Conservation (phyloP, 2,329 filamentous ascomycete species). For the Setomelanomma holmii region DNA sequence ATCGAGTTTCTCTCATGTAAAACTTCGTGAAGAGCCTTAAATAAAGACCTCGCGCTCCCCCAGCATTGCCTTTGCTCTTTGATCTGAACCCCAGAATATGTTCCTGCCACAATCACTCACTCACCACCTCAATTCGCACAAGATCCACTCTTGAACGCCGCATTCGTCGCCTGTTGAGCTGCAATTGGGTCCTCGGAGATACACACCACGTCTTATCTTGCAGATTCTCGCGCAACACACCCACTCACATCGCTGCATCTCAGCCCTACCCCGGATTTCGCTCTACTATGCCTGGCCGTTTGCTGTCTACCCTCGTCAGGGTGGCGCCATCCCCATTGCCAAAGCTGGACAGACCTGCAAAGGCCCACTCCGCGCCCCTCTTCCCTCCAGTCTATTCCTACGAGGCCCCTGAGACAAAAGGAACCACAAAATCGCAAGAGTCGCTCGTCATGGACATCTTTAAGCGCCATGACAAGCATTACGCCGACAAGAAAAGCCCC, state of each 20-base stretch:
- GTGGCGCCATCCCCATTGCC: slow-evolving; percentile 41
- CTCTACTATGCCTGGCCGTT: slow-evolving; percentile 45
- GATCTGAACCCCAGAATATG: slow-evolving; percentile 32
- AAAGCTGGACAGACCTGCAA: slow-evolving; percentile 31
- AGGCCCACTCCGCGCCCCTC: slow-evolving; percentile 28
- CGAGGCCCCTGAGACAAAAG: slow-evolving; percentile 37
- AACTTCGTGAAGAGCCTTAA: slow-evolving; percentile 25
- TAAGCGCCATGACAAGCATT: slow-evolving; percentile 45
- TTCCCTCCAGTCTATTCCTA: slow-evolving; percentile 47
- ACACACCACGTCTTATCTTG: slow-evolving; percentile 19
- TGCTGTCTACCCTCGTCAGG: slow-evolving; percentile 43
- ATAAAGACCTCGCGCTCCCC: slow-evolving; percentile 29
- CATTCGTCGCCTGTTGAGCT: slow-evolving; percentile 17
- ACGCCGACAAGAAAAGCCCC: slow-evolving; percentile 44
- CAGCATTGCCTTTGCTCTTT: slow-evolving; percentile 3
- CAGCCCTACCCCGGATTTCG: slow-evolving; percentile 40
- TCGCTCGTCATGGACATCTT: slow-evolving; percentile 50
- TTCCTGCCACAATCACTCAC: slow-evolving; percentile 38
- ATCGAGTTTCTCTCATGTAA: slow-evolving; percentile 44
- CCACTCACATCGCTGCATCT: slow-evolving; percentile 21
- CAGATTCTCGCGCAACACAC: slow-evolving; percentile 11
- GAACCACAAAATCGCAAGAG: slow-evolving; percentile 39
- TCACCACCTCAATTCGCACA: slow-evolving; percentile 45
- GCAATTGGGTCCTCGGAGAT: slow-evolving; percentile 24
- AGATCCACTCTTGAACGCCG: slow-evolving; percentile 39